Evolutionary conservation across 257 asterid genomes (phyloP), one percentile per base, ranked within the genome.

Genomic region (Striga asiatica): DNA sequence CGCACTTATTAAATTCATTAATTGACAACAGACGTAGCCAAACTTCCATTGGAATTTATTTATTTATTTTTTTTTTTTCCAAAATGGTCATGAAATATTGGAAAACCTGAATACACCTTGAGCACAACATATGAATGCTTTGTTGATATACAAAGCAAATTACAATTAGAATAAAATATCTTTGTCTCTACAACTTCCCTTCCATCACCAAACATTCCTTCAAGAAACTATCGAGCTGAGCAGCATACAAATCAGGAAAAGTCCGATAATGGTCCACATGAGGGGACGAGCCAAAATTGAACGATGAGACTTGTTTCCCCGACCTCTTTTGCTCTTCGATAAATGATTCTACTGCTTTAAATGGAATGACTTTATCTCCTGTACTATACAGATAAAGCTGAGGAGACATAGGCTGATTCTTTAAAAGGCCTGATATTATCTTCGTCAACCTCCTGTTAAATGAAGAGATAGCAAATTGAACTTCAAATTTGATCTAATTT

Each of bases 211-310:
- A 35, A 64, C 81, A 82, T 58, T 74, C 75, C 20, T 77, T 66
- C 77, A 89, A 67, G 56, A 83, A 89, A 6, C 25, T 56, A 58
- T 76, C 56, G 4, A 89, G 71, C 68, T 80, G 81, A 13, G 69
- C 65, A 23, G 76, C 41, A 54, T 89, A 83, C 6, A 66, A 19
- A 53, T 69, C 66, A 18, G 94, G 93, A 64, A 69, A 89, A 12
- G 77, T 79, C 57, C 97, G 68, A 73, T 72, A 89, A 71, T 89
- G 95, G 61, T 89, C 97, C 19, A 89, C 95, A 43, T 89, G 95
- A 32, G 95, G 97, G 39, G 95, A 85, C n/a, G 79, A 65, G 5
- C 79, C 71, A 51, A 89, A 89, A 64, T 83, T 74, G 59, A 66
- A 79, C 16, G 81, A 60, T 54, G 24, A 39, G 10, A 81, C 94